phyloP scores from a whole-genome alignment of 2,329 filamentous ascomycete species.

The Colletotrichum lupini region DNA sequence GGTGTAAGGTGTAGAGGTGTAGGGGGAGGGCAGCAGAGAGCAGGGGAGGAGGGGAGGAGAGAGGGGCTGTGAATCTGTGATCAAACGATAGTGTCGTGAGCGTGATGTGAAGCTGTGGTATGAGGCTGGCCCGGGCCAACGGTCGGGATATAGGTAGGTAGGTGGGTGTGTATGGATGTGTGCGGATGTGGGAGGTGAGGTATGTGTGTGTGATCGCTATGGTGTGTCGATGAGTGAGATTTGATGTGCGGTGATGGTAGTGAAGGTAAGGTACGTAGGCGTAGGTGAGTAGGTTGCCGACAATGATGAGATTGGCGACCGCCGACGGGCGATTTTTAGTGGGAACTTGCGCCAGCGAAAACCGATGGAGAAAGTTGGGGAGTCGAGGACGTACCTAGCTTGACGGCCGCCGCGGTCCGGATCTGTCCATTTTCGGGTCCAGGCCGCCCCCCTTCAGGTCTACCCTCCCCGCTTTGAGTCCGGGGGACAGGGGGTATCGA shows the following conservation, averaged over 20 bases:
- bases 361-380: background rate
- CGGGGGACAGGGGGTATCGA: background rate
- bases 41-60: background rate
- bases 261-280: background rate
- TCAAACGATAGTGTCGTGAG: background rate
- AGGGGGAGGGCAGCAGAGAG: background rate
- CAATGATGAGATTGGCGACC: background rate
- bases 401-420: background rate
- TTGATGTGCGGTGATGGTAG: no score
- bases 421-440: background rate
- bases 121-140: slow-evolving; percentile 5
- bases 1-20: background rate
- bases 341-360: background rate
- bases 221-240: background rate
- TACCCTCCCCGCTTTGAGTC: background rate
- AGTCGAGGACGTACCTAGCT: no score
- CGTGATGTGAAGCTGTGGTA: slow-evolving; percentile 3
- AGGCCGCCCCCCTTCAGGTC: background rate
- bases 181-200: background rate
- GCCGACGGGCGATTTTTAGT: background rate
- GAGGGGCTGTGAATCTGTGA: background rate
- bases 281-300: background rate
- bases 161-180: background rate
- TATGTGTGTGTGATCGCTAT: background rate
- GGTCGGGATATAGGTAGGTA: background rate